phyloP scores from a whole-genome alignment of 140 eudicot genomes.

The Ambrosia hybrid region DNA sequence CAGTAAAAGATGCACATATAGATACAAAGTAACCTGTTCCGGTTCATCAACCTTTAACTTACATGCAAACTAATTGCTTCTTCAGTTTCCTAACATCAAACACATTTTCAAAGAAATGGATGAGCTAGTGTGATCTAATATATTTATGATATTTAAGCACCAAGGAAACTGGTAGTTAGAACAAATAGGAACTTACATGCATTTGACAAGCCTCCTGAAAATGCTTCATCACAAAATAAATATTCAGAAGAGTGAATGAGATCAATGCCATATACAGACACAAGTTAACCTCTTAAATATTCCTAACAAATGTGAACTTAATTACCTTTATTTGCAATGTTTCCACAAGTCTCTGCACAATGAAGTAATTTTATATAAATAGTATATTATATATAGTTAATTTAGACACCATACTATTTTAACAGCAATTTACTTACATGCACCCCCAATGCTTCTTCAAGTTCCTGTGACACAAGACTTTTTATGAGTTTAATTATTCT shows the following conservation, averaged over 20 bases:
- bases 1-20: no score
- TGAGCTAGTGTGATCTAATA: no score
- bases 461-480: slow-evolving; percentile 7
- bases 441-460: slow-evolving; percentile 5
- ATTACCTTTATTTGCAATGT: background rate
- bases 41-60: no score
- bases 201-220: no score
- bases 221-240: background rate
- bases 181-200: background rate
- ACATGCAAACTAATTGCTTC: no score
- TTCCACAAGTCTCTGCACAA: background rate
- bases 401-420: no score
- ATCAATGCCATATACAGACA: background rate
- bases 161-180: background rate
- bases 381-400: background rate
- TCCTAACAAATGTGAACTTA: background rate
- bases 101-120: no score
- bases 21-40: no score
- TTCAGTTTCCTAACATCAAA: no score
- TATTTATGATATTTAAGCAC: no score
- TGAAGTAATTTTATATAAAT: background rate
- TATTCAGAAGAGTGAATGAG: background rate
- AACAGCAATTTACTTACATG: background rate
- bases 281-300: background rate
- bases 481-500: background rate